These are phyloP conservation scores for Ambrosia trifida DNA, from an alignment of 129 eudicot genomes.

Conservation along the genomic window DNA sequence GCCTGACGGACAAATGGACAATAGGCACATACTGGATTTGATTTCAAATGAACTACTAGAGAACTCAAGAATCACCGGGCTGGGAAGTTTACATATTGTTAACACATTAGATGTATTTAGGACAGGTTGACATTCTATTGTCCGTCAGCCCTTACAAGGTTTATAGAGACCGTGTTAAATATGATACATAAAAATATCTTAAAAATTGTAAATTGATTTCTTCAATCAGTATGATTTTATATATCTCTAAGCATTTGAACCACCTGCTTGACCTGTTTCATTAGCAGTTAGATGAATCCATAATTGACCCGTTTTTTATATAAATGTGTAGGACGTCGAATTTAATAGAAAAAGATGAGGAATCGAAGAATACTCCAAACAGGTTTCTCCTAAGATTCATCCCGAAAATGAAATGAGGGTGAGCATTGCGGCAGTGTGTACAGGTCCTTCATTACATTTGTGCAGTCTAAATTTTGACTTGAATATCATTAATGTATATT, in stretches of 20 bases:
- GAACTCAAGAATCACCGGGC: constrained; percentile 79
- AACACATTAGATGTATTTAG: background rate
- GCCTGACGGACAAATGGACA: constrained; percentile 68
- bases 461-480: background rate
- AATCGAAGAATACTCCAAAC: constrained; percentile 41
- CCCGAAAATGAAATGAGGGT: constrained; percentile 57
- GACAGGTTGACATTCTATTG: background rate
- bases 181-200: background rate
- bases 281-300: background rate
- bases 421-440: constrained; percentile 25
- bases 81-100: constrained; percentile 48
- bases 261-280: background rate
- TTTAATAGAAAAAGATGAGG: constrained; percentile 43
- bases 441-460: background rate
- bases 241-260: background rate
- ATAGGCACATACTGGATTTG: constrained; percentile 72
- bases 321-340: constrained; percentile 47
- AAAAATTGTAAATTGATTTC: background rate
- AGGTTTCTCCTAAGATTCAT: constrained; percentile 33
- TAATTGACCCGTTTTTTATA: constrained; percentile 16
- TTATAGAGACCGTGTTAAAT: no score
- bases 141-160: no score
- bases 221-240: background rate
- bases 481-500: background rate
- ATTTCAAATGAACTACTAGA: constrained; percentile 62